Conservation (phyloP, 805 yeast species). For the Ogataea zsoltii region DNA sequence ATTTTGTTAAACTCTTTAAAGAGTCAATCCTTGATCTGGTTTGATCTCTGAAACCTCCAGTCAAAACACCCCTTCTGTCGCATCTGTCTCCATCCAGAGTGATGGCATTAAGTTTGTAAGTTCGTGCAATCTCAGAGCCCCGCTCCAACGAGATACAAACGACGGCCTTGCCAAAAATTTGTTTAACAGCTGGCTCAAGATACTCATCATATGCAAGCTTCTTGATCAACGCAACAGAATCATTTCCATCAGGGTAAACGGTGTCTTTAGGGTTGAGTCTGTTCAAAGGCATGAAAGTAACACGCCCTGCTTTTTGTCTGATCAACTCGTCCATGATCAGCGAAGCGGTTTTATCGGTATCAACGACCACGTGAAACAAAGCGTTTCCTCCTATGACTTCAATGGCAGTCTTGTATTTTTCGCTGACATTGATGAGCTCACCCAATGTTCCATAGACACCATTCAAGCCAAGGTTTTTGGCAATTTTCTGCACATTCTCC, state of each 20-base stretch:
- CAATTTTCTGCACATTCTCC: conserved; percentile 63
- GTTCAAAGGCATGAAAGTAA: conserved; percentile 88
- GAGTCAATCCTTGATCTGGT: conserved; percentile 70
- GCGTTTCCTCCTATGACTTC: conserved; percentile 90
- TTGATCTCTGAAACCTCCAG: conserved; percentile 84
- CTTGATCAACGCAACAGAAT: conserved; percentile 74
- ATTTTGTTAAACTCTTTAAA: conserved; percentile 54
- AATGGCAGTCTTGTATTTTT: conserved; percentile 79
- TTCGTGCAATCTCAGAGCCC: conserved; percentile 67
- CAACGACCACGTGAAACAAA: conserved; percentile 86
- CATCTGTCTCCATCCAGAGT: conserved; percentile 93
- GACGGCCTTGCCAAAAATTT: conserved; percentile 78
- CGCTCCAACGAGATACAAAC: conserved; percentile 69
- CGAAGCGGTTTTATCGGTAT: conserved; percentile 81
- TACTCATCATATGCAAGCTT: conserved; percentile 63
- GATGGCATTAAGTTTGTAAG: conserved; percentile 66
- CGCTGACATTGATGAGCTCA: conserved; percentile 77
- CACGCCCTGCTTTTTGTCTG: conserved; percentile 74
- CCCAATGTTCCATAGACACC: conserved; percentile 85
- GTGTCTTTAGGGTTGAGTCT: conserved; percentile 48
- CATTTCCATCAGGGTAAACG: conserved; percentile 62
- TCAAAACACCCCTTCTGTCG: conserved; percentile 77
- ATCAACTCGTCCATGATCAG: conserved; percentile 73
- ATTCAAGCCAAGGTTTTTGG: conserved; percentile 54
- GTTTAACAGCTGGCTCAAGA: conserved; percentile 67